A percentile compares a stretch with the other conserved stretches of the same genome.
These are phyloP conservation scores for Fusarium miscanthi DNA, from an alignment of 2,329 filamentous ascomycete species.

Conservation along the genomic window DNA sequence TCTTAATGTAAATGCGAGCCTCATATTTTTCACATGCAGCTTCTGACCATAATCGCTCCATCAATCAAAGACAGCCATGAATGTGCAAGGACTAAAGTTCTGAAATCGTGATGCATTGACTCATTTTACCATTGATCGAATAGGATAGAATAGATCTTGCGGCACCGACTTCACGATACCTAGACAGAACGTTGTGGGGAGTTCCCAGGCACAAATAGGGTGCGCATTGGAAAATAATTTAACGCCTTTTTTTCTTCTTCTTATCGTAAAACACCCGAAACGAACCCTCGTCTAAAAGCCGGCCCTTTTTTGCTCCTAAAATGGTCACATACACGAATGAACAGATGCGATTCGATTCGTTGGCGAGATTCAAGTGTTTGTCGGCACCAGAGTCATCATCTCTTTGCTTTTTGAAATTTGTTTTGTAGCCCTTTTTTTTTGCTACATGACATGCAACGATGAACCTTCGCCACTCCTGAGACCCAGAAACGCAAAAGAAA, in stretches of 20 bases:
- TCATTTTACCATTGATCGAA: neutral
- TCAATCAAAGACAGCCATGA: neutral
- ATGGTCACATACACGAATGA: constrained; percentile 34
- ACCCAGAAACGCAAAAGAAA: constrained; percentile 71
- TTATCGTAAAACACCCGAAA: constrained; percentile 30
- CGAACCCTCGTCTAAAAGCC: constrained; percentile 41
- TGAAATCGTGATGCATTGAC: constrained; percentile 1
- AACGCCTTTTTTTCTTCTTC: constrained; percentile 36
- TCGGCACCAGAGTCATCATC: constrained; percentile 47
- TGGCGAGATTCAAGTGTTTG: constrained; percentile 31
- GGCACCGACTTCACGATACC: constrained; percentile 10
- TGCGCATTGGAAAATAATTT: constrained; percentile 27
- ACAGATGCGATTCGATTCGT: constrained; percentile 1
- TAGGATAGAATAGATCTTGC: neutral
- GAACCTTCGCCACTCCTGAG: constrained; percentile 72
- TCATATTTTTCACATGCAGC: constrained; percentile 20
- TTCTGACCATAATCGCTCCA: neutral
- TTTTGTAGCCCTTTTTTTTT: constrained; percentile 57
- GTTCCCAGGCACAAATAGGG: constrained; percentile 23
- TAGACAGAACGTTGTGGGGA: neutral
- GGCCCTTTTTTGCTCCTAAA: constrained; percentile 27
- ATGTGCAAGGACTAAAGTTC: neutral
- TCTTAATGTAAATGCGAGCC: constrained; percentile 25
- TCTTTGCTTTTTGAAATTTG: constrained; percentile 54
- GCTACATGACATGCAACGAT: constrained; percentile 72